Evolutionary conservation across 345 rosid genomes (phyloP).

Genomic region (Capsella bursapastoris): DNA sequence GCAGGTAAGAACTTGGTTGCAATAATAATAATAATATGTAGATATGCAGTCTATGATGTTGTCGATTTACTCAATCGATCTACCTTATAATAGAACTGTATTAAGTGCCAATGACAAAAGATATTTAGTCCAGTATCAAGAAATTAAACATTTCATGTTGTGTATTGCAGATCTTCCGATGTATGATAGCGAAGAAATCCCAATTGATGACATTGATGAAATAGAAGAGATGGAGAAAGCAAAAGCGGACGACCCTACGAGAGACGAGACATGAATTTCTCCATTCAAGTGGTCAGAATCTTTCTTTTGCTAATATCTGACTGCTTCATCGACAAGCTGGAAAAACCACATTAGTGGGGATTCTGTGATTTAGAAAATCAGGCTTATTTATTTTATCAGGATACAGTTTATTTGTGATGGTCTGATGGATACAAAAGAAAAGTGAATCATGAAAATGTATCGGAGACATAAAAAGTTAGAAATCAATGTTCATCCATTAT

Average conservation of each 20-base stretch:
- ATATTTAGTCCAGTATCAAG: neutral
- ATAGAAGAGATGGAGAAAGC: constrained; percentile 57
- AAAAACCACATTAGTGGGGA: constrained; percentile 3
- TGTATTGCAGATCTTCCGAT: constrained; percentile 46
- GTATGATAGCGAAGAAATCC: constrained; percentile 68
- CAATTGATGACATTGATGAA: constrained; percentile 77
- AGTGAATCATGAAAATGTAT: neutral
- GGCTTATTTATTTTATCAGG: neutral
- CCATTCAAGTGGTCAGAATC: neutral
- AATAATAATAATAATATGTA: neutral
- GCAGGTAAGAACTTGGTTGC: neutral
- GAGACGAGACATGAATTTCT: constrained; percentile 35
- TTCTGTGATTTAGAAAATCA: neutral
- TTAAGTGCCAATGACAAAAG: constrained; percentile 3
- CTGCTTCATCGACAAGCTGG: constrained; percentile 12
- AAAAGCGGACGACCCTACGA: constrained; percentile 37
- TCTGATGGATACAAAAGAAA: neutral
- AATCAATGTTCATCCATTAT: constrained; percentile 7
- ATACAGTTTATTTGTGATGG: neutral
- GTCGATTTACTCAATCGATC: neutral
- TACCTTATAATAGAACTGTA: neutral
- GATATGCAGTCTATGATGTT: neutral
- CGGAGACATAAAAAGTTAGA: neutral
- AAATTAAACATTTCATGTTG: constrained; percentile 11
- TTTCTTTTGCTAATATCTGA: neutral